These are phyloP conservation scores for Exophiala spinifera DNA, from an alignment of 2,329 filamentous ascomycete genomes.

Conservation along the genomic window DNA sequence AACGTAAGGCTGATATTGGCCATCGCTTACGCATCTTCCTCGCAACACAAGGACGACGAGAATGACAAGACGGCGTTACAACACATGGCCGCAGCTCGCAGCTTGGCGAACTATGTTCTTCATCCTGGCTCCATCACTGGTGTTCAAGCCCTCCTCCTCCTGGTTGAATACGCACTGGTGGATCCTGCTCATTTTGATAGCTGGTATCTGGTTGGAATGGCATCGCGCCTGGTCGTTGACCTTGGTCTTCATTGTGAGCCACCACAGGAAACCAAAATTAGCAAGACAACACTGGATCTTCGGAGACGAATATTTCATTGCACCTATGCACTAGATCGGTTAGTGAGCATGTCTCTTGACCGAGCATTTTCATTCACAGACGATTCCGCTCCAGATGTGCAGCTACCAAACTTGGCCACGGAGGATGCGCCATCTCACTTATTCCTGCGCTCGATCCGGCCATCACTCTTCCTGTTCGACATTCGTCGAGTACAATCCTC, in stretches of 20 bases:
- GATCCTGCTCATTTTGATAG: slow-evolving; percentile 89
- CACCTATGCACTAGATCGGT: slow-evolving; percentile 82
- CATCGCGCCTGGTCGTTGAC: slow-evolving; percentile 81
- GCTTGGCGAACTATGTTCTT: slow-evolving; percentile 76
- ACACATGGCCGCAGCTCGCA: slow-evolving; percentile 65
- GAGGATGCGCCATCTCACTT: slow-evolving; percentile 33
- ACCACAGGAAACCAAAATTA: slow-evolving; percentile 63
- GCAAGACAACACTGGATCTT: slow-evolving; percentile 69
- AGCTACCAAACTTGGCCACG: slow-evolving; percentile 58
- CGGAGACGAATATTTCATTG: slow-evolving; percentile 85
- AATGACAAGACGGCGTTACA: slow-evolving; percentile 59
- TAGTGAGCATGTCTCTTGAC: slow-evolving; percentile 83
- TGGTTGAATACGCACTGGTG: slow-evolving; percentile 85
- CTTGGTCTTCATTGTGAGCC: slow-evolving; percentile 92
- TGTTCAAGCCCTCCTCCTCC: slow-evolving; percentile 79
- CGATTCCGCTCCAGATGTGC: slow-evolving; percentile 71
- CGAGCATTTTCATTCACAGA: slow-evolving; percentile 92
- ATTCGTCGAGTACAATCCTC: slow-evolving; percentile 81
- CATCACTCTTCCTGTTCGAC: slow-evolving; percentile 74
- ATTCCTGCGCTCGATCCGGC: slow-evolving; percentile 59
- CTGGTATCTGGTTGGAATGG: slow-evolving; percentile 91
- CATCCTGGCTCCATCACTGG: slow-evolving; percentile 80
- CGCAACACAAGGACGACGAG: slow-evolving; percentile 62
- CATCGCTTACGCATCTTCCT: slow-evolving; percentile 72
- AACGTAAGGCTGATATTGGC: slow-evolving; percentile 86